Base-by-base conservation (phyloP, 2,329 filamentous ascomycete species). In the Penicillium corylophilum region DNA sequence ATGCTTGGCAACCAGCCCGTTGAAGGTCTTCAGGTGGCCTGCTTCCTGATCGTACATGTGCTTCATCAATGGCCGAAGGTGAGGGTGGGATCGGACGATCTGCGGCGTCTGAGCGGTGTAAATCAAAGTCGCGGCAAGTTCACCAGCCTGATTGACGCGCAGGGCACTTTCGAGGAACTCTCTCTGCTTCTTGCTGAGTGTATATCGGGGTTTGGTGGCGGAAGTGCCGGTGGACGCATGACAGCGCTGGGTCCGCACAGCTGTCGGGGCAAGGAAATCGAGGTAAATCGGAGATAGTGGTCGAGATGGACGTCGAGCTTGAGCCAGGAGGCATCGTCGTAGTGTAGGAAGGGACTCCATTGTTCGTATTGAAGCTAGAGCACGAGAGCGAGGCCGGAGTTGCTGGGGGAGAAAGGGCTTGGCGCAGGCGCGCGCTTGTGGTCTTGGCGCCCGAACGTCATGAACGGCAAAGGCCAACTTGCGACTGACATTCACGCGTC, bases 41-140 rank as follows among this genome's bases (percentile, higher is more conserved):
- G 84, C 90, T 78, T 99, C 94, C 71, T 99, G 94, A 65, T 94
- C 90, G 78, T 96, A 92, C 94, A 99, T 99, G 80, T 97, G 94
- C 64, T 86, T 84, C 90, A 99, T 96, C 28, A 97, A 77, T 0
- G 90, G 88, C 6, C 90, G 87, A 16, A 99, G 85, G 68, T 96
- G 89, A 1, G 94, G 93, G 70, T 96, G 87, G 4, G 87, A 83
- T 59, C 83, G 82, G 50, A 90, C 79, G 46, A 97, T 76, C n/a
- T 86, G 83, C 0, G 92, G 90, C 1, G 85, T 93, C 72, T 99
- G 94, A 2, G 90, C 86, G 1, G 84, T 85, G 77, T 97, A 99
- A 72, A 99, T 99, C 50, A 95, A 83, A 23, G 90, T 93, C 26
- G 94, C 94, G 48, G 94, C 94, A n/a, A 99, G 84, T 75, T 99